These are phyloP conservation scores for Naganishia cerealis DNA, from an alignment of 1,284 basidiomycete species.

Conservation along the genomic window DNA sequence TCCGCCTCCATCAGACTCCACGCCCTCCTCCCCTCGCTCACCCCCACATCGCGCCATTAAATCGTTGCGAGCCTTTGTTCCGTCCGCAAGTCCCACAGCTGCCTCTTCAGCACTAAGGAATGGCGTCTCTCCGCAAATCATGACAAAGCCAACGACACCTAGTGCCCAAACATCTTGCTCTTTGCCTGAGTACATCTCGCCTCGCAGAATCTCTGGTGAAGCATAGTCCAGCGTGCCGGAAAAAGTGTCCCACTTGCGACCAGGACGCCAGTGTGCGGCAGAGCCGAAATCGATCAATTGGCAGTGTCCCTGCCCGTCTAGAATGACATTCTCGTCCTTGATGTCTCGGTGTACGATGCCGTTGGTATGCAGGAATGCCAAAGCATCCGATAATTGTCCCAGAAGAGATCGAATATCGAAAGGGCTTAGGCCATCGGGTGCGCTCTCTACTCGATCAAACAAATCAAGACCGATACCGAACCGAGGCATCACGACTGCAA, in stretches of 20 bases:
- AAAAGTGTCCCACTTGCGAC: constrained; percentile 93
- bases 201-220: constrained; percentile 91
- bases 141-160: constrained; percentile 94
- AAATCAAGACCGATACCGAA: constrained; percentile 67
- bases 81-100: constrained; percentile 56
- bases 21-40: constrained; percentile 42
- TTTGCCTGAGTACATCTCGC: constrained; percentile 90
- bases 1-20: constrained; percentile 51
- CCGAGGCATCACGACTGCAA: constrained; percentile 56
- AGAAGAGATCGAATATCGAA: constrained; percentile 78
- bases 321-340: constrained; percentile 92
- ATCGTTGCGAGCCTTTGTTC: constrained; percentile 41
- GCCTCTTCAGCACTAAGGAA: constrained; percentile 92
- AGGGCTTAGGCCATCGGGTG: constrained; percentile 79
- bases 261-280: constrained; percentile 68
- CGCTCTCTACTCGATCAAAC: constrained; percentile 90
- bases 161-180: constrained; percentile 99
- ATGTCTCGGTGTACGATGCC: constrained; percentile 96
- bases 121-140: constrained; percentile 91
- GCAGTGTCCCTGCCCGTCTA: constrained; percentile 61
- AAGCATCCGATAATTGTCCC: constrained; percentile 89
- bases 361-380: constrained; percentile 84
- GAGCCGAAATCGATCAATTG: constrained; percentile 93
- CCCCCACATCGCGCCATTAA: constrained; percentile 46
- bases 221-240: constrained; percentile 84